Conservation (phyloP, 2,329 filamentous ascomycete genomes). For the Thelonectria blattea region DNA sequence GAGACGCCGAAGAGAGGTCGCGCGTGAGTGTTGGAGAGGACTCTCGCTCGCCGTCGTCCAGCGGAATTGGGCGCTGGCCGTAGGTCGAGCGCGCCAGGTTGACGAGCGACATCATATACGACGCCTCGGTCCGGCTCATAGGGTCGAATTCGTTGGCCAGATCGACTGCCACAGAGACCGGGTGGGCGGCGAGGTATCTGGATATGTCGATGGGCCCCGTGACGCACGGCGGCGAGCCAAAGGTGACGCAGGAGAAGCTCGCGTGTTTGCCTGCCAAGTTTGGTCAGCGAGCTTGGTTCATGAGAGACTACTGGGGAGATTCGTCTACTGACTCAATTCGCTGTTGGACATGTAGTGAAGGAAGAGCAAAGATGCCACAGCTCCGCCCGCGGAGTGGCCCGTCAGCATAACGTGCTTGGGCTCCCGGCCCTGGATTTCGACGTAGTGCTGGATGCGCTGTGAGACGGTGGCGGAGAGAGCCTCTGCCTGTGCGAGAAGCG, state of each 20-base stretch:
- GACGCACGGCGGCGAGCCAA: conserved; percentile 32
- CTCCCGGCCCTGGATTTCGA: neutral
- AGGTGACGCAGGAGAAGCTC: conserved; percentile 31
- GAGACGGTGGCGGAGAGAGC: conserved; percentile 19
- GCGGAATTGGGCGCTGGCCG: neutral
- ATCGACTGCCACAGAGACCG: conserved; percentile 27
- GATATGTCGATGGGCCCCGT: conserved; percentile 17
- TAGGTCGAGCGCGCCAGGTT: conserved; percentile 22
- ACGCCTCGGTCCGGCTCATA: conserved; percentile 30
- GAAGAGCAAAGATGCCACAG: conserved; percentile 30
- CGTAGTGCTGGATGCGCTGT: conserved; percentile 12
- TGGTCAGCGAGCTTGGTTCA: neutral
- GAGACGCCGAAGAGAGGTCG: neutral
- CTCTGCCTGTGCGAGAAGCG: conserved; percentile 28
- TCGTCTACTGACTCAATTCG: conserved; percentile 13
- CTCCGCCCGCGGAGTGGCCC: conserved; percentile 35
- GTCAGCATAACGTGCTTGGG: conserved; percentile 31
- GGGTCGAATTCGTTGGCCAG: conserved; percentile 36
- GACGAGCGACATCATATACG: conserved; percentile 31
- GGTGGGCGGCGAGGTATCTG: neutral
- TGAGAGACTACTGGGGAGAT: neutral
- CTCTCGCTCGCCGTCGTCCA: neutral
- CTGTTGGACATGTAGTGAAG: conserved; percentile 22
- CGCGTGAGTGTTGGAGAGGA: neutral
- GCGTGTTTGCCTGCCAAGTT: conserved; percentile 6